phyloP scores from a whole-genome alignment of 306 rosid genomes.

The Vigna nakashimae region DNA sequence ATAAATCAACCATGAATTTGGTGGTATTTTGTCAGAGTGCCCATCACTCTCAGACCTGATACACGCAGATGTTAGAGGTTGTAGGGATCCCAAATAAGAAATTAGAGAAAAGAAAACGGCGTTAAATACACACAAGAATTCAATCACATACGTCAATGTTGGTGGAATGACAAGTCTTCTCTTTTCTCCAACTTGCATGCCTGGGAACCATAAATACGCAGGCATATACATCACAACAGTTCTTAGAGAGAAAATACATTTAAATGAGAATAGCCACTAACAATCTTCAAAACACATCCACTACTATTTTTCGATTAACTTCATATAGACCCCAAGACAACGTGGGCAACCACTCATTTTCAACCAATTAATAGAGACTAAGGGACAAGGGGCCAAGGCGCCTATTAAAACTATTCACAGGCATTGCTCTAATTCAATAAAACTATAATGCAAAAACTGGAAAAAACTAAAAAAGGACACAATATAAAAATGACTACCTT shows the following conservation, averaged over 20 bases:
- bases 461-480: constrained; percentile 23
- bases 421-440: background rate
- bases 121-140: constrained; percentile 10
- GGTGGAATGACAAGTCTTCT: constrained; percentile 89
- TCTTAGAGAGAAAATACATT: background rate
- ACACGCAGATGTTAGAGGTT: constrained; percentile 34
- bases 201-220: constrained; percentile 51
- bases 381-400: background rate
- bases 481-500: constrained; percentile 59
- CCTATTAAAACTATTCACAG: background rate
- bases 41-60: constrained; percentile 67
- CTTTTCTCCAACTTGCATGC: constrained; percentile 83
- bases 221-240: background rate
- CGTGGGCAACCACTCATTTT: background rate
- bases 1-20: constrained; percentile 79
- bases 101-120: constrained; percentile 1
- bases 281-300: background rate
- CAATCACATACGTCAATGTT: constrained; percentile 64
- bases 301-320: background rate
- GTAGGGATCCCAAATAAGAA: constrained; percentile 13
- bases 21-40: constrained; percentile 57
- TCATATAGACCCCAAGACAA: background rate
- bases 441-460: background rate
- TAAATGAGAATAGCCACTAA: background rate
- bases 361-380: constrained; percentile 5